Conservation (phyloP, 2,329 filamentous ascomycete genomes). For the Aspergillus piperis region DNA sequence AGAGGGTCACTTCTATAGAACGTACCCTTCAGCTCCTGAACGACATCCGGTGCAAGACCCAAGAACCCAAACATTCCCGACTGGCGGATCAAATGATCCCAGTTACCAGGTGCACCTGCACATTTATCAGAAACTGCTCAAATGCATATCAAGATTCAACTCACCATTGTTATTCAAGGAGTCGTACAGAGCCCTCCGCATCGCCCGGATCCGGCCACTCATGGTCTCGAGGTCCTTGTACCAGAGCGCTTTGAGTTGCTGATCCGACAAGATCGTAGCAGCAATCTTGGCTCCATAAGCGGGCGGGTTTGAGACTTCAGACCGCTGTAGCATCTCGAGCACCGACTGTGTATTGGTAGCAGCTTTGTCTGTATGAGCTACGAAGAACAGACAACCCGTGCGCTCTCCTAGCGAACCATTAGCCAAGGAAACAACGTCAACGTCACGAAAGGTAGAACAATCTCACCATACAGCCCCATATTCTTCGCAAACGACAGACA, state of each 20-base stretch:
- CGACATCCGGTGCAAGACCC: constrained; percentile 49
- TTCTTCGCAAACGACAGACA: constrained; percentile 63
- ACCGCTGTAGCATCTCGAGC: constrained; percentile 39
- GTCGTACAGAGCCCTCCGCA: constrained; percentile 73
- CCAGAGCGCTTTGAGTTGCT: constrained; percentile 78
- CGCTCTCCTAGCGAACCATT: constrained; percentile 13
- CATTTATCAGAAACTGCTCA: constrained; percentile 52
- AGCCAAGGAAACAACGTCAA: background rate
- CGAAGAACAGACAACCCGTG: constrained; percentile 14
- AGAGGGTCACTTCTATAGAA: background rate
- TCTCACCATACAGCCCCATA: constrained; percentile 34
- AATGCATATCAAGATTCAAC: background rate
- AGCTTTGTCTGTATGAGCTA: background rate
- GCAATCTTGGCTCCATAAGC: constrained; percentile 89
- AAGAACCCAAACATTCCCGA: constrained; percentile 97
- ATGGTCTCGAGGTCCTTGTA: constrained; percentile 84
- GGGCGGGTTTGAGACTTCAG: constrained; percentile 92
- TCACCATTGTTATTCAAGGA: constrained; percentile 45
- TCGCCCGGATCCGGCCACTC: constrained; percentile 87
- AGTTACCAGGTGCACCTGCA: constrained; percentile 73
- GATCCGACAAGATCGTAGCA: constrained; percentile 74
- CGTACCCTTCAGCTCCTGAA: constrained; percentile 38
- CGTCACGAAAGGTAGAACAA: no score
- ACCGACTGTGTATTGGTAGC: constrained; percentile 17
- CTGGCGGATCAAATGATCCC: constrained; percentile 66